Conservation (phyloP, 1,139 yeast species). For the Blastobotrys aristatus region DNA sequence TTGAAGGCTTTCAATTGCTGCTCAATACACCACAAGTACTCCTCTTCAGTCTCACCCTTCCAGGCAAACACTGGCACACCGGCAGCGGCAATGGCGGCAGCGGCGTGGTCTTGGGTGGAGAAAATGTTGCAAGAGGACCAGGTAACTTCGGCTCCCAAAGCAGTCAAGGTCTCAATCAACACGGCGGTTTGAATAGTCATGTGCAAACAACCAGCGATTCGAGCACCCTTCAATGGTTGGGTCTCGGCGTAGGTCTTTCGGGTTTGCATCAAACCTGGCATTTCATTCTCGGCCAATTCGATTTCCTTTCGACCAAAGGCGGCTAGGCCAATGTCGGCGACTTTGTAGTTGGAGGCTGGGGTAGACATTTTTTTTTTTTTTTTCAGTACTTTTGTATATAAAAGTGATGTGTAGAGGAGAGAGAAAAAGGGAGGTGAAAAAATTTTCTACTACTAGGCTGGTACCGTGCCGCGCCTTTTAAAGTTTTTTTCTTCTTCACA, state of each 20-base stretch:
- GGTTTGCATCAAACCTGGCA: constrained; percentile 99
- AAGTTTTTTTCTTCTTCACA: not conserved
- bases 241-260: constrained; percentile 86
- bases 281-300: constrained; percentile 98
- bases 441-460: constrained; percentile 7
- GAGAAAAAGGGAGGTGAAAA: constrained; percentile 1
- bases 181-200: constrained; percentile 99
- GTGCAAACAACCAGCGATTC: constrained; percentile 99
- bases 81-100: constrained; percentile 99
- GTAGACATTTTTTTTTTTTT: constrained; percentile 21
- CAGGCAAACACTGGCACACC: constrained; percentile 99
- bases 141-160: constrained; percentile 99
- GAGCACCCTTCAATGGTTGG: constrained; percentile 97
- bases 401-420: constrained; percentile 6
- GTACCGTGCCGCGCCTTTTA: not conserved
- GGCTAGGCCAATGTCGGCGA: constrained; percentile 97
- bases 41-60: constrained; percentile 99
- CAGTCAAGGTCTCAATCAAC: constrained; percentile 93
- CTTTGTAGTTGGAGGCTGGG: constrained; percentile 69
- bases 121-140: constrained; percentile 99
- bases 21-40: constrained; percentile 99
- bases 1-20: constrained; percentile 99
- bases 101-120: constrained; percentile 99
- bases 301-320: constrained; percentile 99
- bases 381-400: not conserved